phyloP scores from a whole-genome alignment of 2,329 filamentous ascomycete genomes.

The Calonectria pseudoreteaudii region DNA sequence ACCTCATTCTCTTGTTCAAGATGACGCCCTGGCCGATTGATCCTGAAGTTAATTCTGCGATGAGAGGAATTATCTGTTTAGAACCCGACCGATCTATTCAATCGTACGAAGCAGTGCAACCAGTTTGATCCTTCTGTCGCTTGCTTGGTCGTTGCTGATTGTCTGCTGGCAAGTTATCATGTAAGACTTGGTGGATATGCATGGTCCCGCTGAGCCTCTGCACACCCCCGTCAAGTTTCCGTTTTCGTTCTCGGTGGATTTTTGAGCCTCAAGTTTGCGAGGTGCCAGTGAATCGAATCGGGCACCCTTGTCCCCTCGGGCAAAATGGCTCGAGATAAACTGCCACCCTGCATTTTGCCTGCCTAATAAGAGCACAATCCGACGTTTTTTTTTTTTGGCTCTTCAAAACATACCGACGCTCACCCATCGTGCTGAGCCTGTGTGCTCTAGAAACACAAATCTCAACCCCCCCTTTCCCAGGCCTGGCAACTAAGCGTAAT shows the following conservation, averaged over 20 bases:
- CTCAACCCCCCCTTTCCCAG: background rate
- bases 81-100: background rate
- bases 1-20: background rate
- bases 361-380: background rate
- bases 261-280: constrained; percentile 15
- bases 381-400: background rate
- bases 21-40: background rate
- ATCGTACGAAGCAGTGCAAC: background rate
- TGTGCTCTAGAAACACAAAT: background rate
- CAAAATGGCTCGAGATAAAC: background rate
- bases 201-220: background rate
- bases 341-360: background rate
- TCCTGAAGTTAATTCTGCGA: background rate
- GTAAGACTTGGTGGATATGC: background rate
- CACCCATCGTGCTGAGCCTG: background rate
- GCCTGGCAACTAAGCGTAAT: background rate
- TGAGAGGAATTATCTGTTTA: fast-evolving
- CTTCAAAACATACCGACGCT: background rate
- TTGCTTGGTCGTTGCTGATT: background rate
- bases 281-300: background rate
- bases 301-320: background rate
- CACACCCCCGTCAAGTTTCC: background rate
- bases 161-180: background rate
- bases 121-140: background rate
- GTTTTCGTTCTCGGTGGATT: background rate